Conservation (phyloP, 352 stramenopile species). For the Pythium aristosporum region DNA sequence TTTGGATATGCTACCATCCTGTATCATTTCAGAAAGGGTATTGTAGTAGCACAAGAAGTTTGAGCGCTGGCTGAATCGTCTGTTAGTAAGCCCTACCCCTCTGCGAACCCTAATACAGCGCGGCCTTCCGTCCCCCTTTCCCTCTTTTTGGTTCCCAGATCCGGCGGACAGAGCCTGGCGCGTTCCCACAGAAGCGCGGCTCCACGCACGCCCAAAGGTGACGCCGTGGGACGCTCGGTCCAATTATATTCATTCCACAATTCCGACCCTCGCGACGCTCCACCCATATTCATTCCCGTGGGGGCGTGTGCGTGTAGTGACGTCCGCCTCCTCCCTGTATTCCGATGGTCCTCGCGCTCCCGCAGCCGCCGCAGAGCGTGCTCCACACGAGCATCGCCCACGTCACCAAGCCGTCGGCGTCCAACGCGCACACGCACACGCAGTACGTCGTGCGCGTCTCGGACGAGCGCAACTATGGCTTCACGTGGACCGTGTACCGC, state of each 20-base stretch:
- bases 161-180: slow-evolving; percentile 14
- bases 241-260: slow-evolving; percentile 13
- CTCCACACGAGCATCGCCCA: slow-evolving; percentile 82
- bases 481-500: slow-evolving; percentile 84
- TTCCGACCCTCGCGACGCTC: not conserved
- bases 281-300: not conserved
- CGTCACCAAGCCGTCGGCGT: slow-evolving; percentile 60
- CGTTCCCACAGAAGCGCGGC: slow-evolving; percentile 13
- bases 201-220: not conserved
- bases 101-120: slow-evolving; percentile 19
- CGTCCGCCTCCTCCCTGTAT: not conserved
- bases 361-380: slow-evolving; percentile 38
- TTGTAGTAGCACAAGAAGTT: not conserved
- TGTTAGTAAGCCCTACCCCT: slow-evolving; percentile 7
- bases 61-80: slow-evolving; percentile 11
- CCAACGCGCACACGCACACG: slow-evolving; percentile 65
- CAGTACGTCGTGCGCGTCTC: slow-evolving; percentile 86
- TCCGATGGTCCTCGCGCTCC: slow-evolving; percentile 27
- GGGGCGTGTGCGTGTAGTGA: no score
- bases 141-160: slow-evolving; percentile 5
- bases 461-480: slow-evolving; percentile 63
- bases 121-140: slow-evolving; percentile 6
- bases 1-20: not conserved
- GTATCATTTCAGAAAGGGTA: not conserved
- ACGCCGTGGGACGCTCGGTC: not conserved